Evolutionary conservation across 2,329 filamentous ascomycete species (phyloP), one percentile per base, ranked within the genome.

Genomic region (Nigrograna mackinnonii): DNA sequence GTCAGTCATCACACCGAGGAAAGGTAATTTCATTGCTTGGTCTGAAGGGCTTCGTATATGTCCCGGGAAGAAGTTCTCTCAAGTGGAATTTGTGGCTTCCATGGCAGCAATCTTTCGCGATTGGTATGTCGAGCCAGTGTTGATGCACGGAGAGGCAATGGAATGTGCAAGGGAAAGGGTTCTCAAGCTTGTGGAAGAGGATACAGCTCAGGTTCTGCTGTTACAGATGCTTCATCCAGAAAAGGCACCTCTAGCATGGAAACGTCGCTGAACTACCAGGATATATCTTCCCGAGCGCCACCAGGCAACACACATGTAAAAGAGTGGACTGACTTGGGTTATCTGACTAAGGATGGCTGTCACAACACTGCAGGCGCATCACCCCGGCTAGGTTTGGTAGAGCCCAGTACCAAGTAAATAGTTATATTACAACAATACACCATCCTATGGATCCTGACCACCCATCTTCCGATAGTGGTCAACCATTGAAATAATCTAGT

Each of bases 1-100:
- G 22, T 13, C 32, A 6, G 20, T 40, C n/a, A 28, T 36, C 2
- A 48, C 35, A n/a, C 38, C 43, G 32, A 43, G 13, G 30, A 16
- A 46, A 36, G 45, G 41, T 6, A n/a, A 35, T 7, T 55, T 34
- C 41, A 32, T 62, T 22, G 50, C 64, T 1, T 70, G 64, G 65
- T 41, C 48, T 13, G 49, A 54, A 17, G 66, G 66, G 3, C 50
- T 57, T 7, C 50, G 62, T 17, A 44, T 50, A 16, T 69, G 64
- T 42, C 60, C 62, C 5, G 66, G 67, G 1, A 58, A 57, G 35
- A 66, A 60, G 39, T 67, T 69, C 47, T 58, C 60, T n/a, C 66
- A 70, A 41, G 66, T 69, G 7, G 66, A 69, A 33, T 57, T 64
- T 37, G 66, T 67, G 6, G 66, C 64, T 13, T 57, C 62, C 3